Conservation (phyloP, 371 early-diverging fungal genomes). For the Apophysomyces elegans region DNA sequence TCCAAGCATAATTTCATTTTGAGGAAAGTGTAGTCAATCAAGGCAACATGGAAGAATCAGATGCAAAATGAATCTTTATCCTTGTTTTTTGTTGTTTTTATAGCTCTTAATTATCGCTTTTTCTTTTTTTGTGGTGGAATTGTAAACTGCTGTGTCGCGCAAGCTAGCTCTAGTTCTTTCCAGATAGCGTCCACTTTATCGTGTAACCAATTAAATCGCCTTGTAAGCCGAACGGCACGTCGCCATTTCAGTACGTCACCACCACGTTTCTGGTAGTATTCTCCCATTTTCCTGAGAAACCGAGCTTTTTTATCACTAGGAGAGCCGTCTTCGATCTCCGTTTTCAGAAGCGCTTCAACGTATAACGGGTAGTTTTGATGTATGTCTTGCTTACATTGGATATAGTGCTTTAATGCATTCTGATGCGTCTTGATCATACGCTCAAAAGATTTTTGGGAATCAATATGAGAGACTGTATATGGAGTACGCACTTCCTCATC, state of each 20-base stretch:
- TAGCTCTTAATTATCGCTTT: neutral
- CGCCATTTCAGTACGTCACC: conserved; percentile 24
- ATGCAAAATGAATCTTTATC: too few species aligned
- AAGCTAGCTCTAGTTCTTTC: conserved; percentile 22
- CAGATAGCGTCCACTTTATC: conserved; percentile 21
- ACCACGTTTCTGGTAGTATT: conserved; percentile 17
- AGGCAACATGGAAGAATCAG: too few species aligned
- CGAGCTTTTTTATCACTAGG: conserved; percentile 10
- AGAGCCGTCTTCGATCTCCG: conserved; percentile 10
- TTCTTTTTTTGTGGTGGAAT: conserved; percentile 14
- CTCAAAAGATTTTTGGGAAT: conserved; percentile 15
- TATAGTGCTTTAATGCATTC: conserved; percentile 20
- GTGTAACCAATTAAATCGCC: conserved; percentile 18
- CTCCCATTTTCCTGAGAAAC: conserved; percentile 6
- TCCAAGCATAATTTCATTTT: too few species aligned
- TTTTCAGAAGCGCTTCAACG: conserved; percentile 17
- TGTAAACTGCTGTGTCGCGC: conserved; percentile 14
- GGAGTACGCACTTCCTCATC: conserved; percentile 17
- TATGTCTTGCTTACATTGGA: conserved; percentile 17
- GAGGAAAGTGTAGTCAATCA: too few species aligned
- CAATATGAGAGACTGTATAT: conserved; percentile 11
- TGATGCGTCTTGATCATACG: conserved; percentile 21
- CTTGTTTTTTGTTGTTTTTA: neutral
- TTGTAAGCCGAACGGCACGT: conserved; percentile 12
- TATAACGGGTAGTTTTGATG: conserved; percentile 18